Evolutionary conservation across 768 basidiomycete genomes (phyloP).

Genomic region (Strobilomyces echinocephalus): DNA sequence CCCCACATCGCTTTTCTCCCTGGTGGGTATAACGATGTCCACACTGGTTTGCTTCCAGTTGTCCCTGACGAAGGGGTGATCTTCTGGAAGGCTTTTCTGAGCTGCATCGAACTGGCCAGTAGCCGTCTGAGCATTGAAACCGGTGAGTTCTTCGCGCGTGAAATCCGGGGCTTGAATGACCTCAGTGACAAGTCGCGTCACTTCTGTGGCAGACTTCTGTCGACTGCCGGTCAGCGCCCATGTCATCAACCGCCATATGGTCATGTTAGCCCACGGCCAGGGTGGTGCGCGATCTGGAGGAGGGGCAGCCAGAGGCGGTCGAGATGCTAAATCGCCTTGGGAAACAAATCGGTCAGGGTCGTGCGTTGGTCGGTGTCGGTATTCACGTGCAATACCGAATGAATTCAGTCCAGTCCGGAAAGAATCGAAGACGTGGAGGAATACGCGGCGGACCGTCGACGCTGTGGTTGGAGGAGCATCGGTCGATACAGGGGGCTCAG

Average conservation of each 20-base stretch:
- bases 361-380: background rate
- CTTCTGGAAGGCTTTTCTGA: background rate
- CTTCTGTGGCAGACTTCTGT: conserved; percentile 1
- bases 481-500: background rate
- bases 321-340: background rate
- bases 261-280: conserved; percentile 17
- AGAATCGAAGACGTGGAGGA: background rate
- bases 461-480: background rate
- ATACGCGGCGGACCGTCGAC: background rate
- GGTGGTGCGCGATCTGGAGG: background rate
- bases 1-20: background rate
- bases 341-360: background rate
- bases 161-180: conserved; percentile 7
- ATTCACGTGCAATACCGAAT: background rate
- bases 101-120: background rate
- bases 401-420: background rate
- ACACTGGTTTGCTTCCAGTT: background rate
- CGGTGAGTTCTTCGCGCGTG: background rate
- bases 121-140: background rate
- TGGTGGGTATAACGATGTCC: background rate
- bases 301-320: background rate
- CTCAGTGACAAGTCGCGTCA: background rate
- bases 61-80: background rate
- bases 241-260: conserved; percentile 6
- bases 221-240: conserved; percentile 7